Base-by-base conservation (phyloP, 441 rosid genomes). In the Pelargonium cotyledonis region DNA sequence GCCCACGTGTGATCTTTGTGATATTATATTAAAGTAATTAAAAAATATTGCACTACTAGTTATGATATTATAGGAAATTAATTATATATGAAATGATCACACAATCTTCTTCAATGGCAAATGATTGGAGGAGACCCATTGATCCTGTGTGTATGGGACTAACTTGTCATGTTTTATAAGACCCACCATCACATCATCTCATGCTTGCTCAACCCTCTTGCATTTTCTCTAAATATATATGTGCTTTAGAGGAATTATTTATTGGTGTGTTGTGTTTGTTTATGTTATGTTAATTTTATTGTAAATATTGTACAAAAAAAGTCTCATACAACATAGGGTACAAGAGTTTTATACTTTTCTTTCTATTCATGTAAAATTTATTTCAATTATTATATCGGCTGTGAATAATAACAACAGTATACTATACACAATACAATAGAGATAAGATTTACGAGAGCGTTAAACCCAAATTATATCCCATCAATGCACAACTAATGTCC, bases 1-100 rank as follows among this genome's bases (percentile, higher is more conserved):
- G 63, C 31, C 29, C 63, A 58, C 63, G 31, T 58, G 63, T 8
- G 63, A 58, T 58, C 29, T 58, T 58, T 58, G 63, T 19, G 63
- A 58, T 58, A 18, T 58, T 29, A 11, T 58, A 58, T 18, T 58
- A 58, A 58, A 58, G 63, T 19, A 16, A 58, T 31, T 31, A 1
- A 58, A 19, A 58, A 29, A 26, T 19, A 57, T 4, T 21, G 29
- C 63, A 58, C 63, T 16, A 55, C 18, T 31, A 31, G 38, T 31
- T 31, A 31, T 31, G 38, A 55, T 53, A 9, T 47, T 7, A 1
- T 7, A 14, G 5, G 14, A 15, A 55, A 15, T 55, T 55, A 19
- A 21, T 21, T 21, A 21, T 21, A 21, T 6, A 18, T 7, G 14
- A 19, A 8, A 58, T 58, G 61, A 55, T 55, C 23, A 55, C 61